Evolutionary conservation across 179 eudicot genomes (phyloP), one percentile per base, ranked within the genome.

Genomic region (Gypsophila paniculata): DNA sequence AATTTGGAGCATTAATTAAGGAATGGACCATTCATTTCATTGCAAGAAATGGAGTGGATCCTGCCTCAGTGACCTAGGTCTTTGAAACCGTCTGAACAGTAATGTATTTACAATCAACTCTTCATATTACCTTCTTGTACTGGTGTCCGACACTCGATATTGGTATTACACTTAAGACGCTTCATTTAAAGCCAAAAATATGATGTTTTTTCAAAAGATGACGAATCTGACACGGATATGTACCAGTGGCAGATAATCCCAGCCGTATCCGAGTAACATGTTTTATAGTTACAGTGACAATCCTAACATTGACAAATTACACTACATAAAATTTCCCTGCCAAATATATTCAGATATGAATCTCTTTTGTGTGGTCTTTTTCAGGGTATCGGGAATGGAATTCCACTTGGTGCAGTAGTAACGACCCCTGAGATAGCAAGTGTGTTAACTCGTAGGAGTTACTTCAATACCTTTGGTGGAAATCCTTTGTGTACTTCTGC

Each of bases 401-500:
- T 90, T 59, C 99, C 99, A 36, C 94, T 94, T 36, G 99, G 99
- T 58, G 99, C 99, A 25, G 97, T 94, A 55, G 96, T 94, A 42
- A 94, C 99, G 32, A 94, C 99, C 22, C 96, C 95, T 34, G 91
- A 88, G 79, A 90, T 94, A 51, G 96, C 99, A 26, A 82, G 87
- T 73, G 96, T 88, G 44, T 82, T 94, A 82, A 83, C 93, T n/a
- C 88, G 83, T 17, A 80, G 95, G 17, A 88, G 79, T 73, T 92
- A 94, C 74, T 94, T 94, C 85, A 94, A 94, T 64, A 94, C 99
- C 23, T 94, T 94, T 71, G 97, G 99, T 61, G 99, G 99, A 64
- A 94, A 94, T 75, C 97, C 96, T 58, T 91, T 94, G 1, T 86
- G 95, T 72, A 91, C 95, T 68, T 85, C 96, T 63, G 99, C 90